These are phyloP conservation scores for Sporobolomyces phaffii DNA, from an alignment of 768 basidiomycete species.

Conservation along the genomic window DNA sequence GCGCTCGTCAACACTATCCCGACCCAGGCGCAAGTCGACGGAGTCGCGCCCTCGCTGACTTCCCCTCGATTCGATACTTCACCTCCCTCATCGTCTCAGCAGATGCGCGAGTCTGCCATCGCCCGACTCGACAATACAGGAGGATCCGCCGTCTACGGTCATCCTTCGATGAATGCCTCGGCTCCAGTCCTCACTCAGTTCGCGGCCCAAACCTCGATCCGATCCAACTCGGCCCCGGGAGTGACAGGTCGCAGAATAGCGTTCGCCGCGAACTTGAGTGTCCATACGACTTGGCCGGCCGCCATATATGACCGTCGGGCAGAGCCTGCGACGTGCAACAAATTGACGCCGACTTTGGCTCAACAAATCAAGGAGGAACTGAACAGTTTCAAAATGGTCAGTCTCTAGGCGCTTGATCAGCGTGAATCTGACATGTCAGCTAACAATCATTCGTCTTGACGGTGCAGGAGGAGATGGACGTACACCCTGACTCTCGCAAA, in stretches of 20 bases:
- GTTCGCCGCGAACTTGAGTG: slow-evolving; percentile 85
- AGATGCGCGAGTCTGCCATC: slow-evolving; percentile 24
- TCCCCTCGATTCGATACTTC: slow-evolving; percentile 25
- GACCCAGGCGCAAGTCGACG: slow-evolving; percentile 38
- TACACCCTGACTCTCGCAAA: slow-evolving; percentile 59
- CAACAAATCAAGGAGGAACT: slow-evolving; percentile 97
- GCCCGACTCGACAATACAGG: slow-evolving; percentile 12
- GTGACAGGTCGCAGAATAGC: slow-evolving; percentile 59
- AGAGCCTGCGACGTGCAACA: slow-evolving; percentile 95
- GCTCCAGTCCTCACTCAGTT: slow-evolving; percentile 71
- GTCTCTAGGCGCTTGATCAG: neutral
- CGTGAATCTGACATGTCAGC: no score
- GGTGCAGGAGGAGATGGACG: slow-evolving; percentile 93
- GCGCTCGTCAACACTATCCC: slow-evolving; percentile 40
- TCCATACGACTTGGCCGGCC: slow-evolving; percentile 93
- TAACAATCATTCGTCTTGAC: no score
- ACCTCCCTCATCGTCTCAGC: slow-evolving; percentile 25
- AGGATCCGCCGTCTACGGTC: slow-evolving; percentile 43
- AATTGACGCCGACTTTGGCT: slow-evolving; percentile 85
- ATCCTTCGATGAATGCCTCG: slow-evolving; percentile 78
- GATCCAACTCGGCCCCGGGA: slow-evolving; percentile 61
- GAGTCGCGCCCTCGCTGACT: slow-evolving; percentile 18
- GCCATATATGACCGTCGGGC: slow-evolving; percentile 87
- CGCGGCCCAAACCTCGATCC: slow-evolving; percentile 57
- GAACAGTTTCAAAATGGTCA: slow-evolving; percentile 92